Evolutionary conservation across 306 rosid genomes (phyloP), one percentile per base, ranked within the genome.

Genomic region (Cucumis hystrix): DNA sequence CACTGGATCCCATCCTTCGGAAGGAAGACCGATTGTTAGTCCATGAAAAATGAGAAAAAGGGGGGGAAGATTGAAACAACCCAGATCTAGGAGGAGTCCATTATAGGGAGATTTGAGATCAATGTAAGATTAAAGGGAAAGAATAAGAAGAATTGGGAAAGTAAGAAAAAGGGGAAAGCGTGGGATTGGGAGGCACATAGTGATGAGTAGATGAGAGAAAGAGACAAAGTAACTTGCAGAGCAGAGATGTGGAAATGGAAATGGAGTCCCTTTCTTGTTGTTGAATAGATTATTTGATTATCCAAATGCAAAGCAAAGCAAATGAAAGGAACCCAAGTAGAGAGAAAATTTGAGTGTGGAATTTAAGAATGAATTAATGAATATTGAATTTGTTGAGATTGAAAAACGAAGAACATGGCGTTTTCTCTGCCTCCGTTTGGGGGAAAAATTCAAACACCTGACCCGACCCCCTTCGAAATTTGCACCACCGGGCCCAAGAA

Each of bases 1-100:
- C 85, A 71, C 87, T 75, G 73, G 99, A 89, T 80, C 99, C 99
- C 99, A 96, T 96, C 43, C 75, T 59, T 30, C 74, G 7, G 6
- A 15, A n/a, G 5, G 8, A 64, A 77, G 2, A 41, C 25, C 65
- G 49, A 33, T 30, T 16, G 17, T 52, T 78, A 78, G 14, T 64
- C 65, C 79, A 76, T 76, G 70, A 55, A 55, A 23, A 54, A 51
- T 5, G 18, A 28, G 54, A 37, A 14, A n/a, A 47, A 9, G 1
- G 13, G 1, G 13, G 40, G 6, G 18, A n/a, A 51, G 56, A 52
- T 62, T 61, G 49, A 20, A 61, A 40, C 4, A 51, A 72, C 43
- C 43, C 76, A 72, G 61, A 72, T 72, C 76, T 51, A 72, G 60
- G 51, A 49, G 18, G 41, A 49, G 6, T 4, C 76, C 58, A 71